A percentile compares a stretch with the other conserved stretches of the same genome.
These are phyloP conservation scores for Chamaecyparis obtusa DNA, from an alignment of 75 land plant genomes.

Conservation along the genomic window DNA sequence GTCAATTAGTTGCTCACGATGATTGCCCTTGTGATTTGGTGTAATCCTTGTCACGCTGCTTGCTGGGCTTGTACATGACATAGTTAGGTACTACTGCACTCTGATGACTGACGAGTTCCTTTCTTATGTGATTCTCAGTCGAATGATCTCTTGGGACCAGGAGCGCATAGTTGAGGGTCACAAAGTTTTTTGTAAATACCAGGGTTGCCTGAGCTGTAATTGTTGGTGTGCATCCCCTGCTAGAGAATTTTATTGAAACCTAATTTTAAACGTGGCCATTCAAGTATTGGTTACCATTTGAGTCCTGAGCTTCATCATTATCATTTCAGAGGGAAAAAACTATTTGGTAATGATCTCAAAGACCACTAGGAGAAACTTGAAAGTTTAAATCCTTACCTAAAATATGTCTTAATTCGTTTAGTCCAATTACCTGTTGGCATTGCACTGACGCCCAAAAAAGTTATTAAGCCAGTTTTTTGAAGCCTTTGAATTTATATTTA, in stretches of 20 bases:
- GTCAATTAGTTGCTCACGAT: not conserved
- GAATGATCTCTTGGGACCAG: not conserved
- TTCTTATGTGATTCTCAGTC: not conserved
- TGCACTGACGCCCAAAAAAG: not conserved
- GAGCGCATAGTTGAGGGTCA: not conserved
- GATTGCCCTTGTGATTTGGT: not conserved
- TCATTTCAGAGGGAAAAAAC: not conserved
- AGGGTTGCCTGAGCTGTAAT: not conserved
- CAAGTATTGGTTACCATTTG: not conserved
- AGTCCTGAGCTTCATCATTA: not conserved
- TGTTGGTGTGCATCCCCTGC: not conserved
- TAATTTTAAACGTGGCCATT: not conserved
- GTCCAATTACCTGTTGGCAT: not conserved
- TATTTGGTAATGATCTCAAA: not conserved
- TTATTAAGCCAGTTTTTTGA: not conserved
- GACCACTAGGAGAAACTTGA: not conserved
- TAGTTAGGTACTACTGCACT: not conserved
- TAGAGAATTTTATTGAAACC: not conserved
- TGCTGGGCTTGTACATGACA: not conserved
- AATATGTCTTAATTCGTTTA: not conserved
- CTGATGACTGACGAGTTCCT: not conserved
- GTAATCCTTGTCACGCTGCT: not conserved
- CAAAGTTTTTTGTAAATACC: not conserved
- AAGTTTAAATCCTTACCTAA: not conserved
- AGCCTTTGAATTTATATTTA: not conserved